phyloP scores from a whole-genome alignment of 345 rosid genomes.

The sweet orange (Citrus sinensis) region DNA sequence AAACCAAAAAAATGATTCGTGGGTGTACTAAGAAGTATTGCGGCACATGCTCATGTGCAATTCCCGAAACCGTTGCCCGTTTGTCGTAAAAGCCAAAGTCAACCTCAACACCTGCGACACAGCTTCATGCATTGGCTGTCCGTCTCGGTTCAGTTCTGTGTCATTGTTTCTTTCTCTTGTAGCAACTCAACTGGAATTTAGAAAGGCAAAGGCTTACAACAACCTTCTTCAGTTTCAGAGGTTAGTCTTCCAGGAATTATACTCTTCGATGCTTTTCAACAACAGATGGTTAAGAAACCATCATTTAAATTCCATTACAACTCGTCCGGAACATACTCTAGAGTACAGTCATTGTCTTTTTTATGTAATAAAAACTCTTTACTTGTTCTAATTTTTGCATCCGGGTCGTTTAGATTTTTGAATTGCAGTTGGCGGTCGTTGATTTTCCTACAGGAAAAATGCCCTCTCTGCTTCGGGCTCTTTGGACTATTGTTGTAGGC shows the following conservation, averaged over 20 bases:
- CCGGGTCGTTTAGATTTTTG: neutral
- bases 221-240: neutral
- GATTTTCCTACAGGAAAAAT: neutral
- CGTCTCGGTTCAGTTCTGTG: neutral
- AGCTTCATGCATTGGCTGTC: neutral
- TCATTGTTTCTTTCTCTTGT: neutral
- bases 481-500: neutral
- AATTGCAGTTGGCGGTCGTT: neutral
- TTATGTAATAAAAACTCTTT: neutral
- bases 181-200: neutral
- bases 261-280: no score
- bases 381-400: neutral
- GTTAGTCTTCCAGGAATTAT: neutral
- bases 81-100: neutral
- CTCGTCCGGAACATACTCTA: neutral
- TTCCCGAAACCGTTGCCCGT: no score
- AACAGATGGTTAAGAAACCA: neutral
- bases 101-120: neutral
- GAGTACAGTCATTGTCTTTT: neutral
- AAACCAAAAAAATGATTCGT: no score
- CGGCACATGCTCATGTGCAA: no score
- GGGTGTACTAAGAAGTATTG: no score
- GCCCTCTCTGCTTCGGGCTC: neutral
- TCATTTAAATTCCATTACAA: no score
- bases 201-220: neutral